Evolutionary conservation across 805 yeast species (phyloP), one percentile per base, ranked within the genome.

Genomic region (Saccharomycopsis guyanensis): DNA sequence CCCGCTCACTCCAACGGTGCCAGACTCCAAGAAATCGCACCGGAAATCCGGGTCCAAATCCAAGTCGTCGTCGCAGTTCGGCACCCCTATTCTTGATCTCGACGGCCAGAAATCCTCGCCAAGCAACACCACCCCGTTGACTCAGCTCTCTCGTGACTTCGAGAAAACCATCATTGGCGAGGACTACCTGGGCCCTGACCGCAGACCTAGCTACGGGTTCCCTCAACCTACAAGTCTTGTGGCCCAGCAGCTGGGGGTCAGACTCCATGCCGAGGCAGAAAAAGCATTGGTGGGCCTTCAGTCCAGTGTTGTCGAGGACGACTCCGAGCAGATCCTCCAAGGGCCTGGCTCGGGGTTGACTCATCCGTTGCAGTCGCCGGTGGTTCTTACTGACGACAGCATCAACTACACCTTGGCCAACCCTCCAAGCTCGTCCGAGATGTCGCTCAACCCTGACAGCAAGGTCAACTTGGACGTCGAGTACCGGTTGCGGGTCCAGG

Each of bases 361-460:
- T 12, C 20, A 15, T 36, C 51, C 51, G 4, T 47, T 47, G 43
- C 51, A 47, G 27, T 36, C 45, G 10, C 47, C 51, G 16, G 51
- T 47, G 36, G 45, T 47, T 12, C 33, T 47, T 18, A 43, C 46
- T 13, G 46, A 37, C 4, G 50, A 46, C 13, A 29, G 31, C 22
- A 25, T 18, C 7, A 20, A 19, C 4, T 27, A 23, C 12, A 33
- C 31, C 25, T 38, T 38, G 16, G 6, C 5, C 13, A 27, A 8
- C 6, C 16, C 6, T 5, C 8, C 6, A n/a, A n/a, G n/a, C n/a
- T 27, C 32, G 13, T 5, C 22, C n/a, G 42, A 38, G 4, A 15
- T 27, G 20, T 27, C 43, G 6, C 22, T 29, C 4, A 37, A 37
- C 23, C 19, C 7, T 37, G 20, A 15, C 10, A 12, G 37, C 37